Base-by-base conservation (phyloP, 164 flowering plant species). In the Vitis rotundifolia region DNA sequence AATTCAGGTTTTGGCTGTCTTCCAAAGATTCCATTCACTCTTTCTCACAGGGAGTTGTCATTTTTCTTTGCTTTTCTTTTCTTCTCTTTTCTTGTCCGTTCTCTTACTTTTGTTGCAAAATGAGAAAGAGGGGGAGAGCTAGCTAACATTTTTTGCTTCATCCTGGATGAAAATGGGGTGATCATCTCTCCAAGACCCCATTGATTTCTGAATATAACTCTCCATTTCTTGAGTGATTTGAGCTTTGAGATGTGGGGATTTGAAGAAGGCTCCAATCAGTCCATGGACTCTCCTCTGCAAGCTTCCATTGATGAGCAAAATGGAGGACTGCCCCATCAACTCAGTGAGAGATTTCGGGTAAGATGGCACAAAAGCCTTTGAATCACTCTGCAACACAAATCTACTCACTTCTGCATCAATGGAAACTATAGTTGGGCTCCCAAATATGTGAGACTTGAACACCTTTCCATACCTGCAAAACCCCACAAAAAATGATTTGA, bases 371-470 rank as follows among this genome's bases (percentile, higher is more conserved):
- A 93, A 93, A 8, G 68, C 52, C 80, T 76, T 89, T 5, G 88
- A 81, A 78, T 93, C 98, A 72, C 95, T 91, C 68, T 92, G 99
- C 49, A 95, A 82, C 31, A 95, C 77, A 67, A 83, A 73, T 50
- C 71, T 83, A 66, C 77, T 93, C 80, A 95, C 91, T 78, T 95
- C 99, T 55, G 92, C 93, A 72, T 95, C 98, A 7, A 91, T 93
- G 7, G 99, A 90, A 4, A 95, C 86, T 0, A 95, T 86, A 0
- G 93, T 89, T 0, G 87, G 89, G 56, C 85, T 89, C 54, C 98
- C 99, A 73, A 93, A 90, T 68, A 95, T 82, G 77, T 95, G 98
- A 12, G 99, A 91, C 80, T 92, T 93, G 80, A 95, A 95, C 83
- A 95, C 98, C 75, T 88, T 90, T 68, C 99, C 99, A 77, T 93